Base-by-base conservation (phyloP, 2,329 filamentous ascomycete species). In the Periconia sp. region DNA sequence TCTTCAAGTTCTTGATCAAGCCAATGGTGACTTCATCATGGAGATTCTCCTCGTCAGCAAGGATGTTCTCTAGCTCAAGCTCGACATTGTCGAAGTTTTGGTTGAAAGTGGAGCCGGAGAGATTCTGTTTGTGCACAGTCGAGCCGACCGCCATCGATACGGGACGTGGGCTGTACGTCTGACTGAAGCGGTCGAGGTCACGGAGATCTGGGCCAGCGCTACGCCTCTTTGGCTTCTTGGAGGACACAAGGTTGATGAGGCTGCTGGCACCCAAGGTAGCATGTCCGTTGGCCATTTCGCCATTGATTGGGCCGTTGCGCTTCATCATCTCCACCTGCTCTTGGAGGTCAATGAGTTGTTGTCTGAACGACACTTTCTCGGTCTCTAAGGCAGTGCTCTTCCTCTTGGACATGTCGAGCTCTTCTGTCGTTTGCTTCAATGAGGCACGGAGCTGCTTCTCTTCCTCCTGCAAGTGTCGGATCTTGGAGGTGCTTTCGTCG, bases 1-100 rank as follows among this genome's bases (percentile, higher is more conserved):
- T 97, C 83, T 96, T 97, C 63, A 99, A 84, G 72, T 97, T 97
- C 71, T 89, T 88, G 74, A 99, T 97, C 56, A 99, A 82, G 57
- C 94, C 94, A 83, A 97, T 89, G 0, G 92, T 94, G 47, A 99
- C 92, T 78, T 99, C 94, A 65, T 97, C 92, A 66, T 99, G 97
- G 61, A 99, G 82, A 56, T 90, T 91, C 65, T 97, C 92, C 76
- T 99, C 94, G 69, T 97, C 93, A 43, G 92, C 92, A 60, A 99
- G 86, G 50, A 99, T 84, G 61, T 89, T 90, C 78, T 97, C 93
- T 54, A 99, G 84, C 77, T 99, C 95, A 74, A 92, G 85, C 78
- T 99, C 94, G 65, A 97, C 91, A 67, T 90, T 95, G 73, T 99
- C 94, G 54, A 89, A 81, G 54, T 88, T 86, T 51, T 91, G 89